phyloP scores from a whole-genome alignment of 2,329 filamentous ascomycete genomes.

The Teratosphaeria pseudoeucalypti region DNA sequence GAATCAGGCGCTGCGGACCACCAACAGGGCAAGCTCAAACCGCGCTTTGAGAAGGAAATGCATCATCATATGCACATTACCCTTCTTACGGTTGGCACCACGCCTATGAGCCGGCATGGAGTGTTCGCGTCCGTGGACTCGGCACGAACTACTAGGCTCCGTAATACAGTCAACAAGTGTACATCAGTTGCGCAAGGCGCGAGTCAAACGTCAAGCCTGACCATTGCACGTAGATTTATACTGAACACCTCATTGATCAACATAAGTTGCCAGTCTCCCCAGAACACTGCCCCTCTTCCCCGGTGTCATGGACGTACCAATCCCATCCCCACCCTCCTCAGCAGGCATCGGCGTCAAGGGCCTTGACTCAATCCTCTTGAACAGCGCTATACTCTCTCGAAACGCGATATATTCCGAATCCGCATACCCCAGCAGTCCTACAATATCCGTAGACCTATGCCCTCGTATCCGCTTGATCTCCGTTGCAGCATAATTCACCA shows the following conservation, averaged over 20 bases:
- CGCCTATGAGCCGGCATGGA: not conserved
- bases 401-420: conserved; percentile 91
- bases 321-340: not conserved
- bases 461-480: conserved; percentile 83
- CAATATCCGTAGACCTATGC: conserved; percentile 70
- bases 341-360: conserved; percentile 19
- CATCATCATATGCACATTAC: too few species aligned
- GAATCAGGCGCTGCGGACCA: not conserved
- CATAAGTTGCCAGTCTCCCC: conserved; percentile 19
- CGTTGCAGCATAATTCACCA: conserved; percentile 84
- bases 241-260: conserved; percentile 10
- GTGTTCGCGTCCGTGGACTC: not conserved
- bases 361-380: conserved; percentile 28
- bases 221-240: not conserved
- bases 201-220: not conserved
- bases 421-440: conserved; percentile 72
- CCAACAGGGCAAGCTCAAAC: too few species aligned
- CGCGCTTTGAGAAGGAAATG: too few species aligned
- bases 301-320: not conserved
- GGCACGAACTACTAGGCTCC: not conserved
- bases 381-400: conserved; percentile 77
- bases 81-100: too few species aligned
- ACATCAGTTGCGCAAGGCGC: too few species aligned
- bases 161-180: too few species aligned
- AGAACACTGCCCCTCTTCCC: conserved; percentile 15